These are phyloP conservation scores for Rhizophora apiculata DNA, from an alignment of 345 rosid genomes.

Conservation along the genomic window DNA sequence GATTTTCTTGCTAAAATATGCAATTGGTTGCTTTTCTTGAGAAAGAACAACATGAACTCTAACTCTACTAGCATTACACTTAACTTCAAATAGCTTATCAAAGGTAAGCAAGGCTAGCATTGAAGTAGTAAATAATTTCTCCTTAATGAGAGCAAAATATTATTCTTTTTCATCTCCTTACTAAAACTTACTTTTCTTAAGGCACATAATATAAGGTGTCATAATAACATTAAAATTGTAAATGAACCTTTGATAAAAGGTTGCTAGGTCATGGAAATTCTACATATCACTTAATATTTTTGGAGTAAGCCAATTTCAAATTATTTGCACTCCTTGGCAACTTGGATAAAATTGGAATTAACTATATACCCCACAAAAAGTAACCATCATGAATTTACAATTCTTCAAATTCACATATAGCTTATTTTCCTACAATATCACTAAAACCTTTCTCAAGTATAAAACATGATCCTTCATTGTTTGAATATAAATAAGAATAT, in stretches of 20 bases:
- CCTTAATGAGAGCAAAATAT: background rate
- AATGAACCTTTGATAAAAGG: too few species aligned
- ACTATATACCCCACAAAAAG: background rate
- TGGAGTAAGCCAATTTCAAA: background rate
- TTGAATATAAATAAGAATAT: too few species aligned
- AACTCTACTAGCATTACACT: background rate
- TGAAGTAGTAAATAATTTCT: background rate
- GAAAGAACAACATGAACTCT: background rate
- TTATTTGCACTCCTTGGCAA: background rate
- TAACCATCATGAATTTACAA: background rate
- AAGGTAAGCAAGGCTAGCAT: background rate
- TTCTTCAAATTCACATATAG: too few species aligned
- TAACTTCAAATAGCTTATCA: background rate
- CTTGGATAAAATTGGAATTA: background rate
- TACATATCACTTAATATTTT: background rate
- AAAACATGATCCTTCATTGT: too few species aligned
- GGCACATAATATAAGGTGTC: background rate
- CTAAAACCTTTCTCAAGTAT: too few species aligned
- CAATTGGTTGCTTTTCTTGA: background rate
- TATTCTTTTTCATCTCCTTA: background rate
- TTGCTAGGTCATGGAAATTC: background rate
- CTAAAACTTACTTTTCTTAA: background rate
- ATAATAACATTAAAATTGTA: too few species aligned
- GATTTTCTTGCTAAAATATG: slow-evolving; percentile 10
- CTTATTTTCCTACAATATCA: too few species aligned